Base-by-base conservation (phyloP, 768 basidiomycete genomes). In the Fistulinella prunicolor region DNA sequence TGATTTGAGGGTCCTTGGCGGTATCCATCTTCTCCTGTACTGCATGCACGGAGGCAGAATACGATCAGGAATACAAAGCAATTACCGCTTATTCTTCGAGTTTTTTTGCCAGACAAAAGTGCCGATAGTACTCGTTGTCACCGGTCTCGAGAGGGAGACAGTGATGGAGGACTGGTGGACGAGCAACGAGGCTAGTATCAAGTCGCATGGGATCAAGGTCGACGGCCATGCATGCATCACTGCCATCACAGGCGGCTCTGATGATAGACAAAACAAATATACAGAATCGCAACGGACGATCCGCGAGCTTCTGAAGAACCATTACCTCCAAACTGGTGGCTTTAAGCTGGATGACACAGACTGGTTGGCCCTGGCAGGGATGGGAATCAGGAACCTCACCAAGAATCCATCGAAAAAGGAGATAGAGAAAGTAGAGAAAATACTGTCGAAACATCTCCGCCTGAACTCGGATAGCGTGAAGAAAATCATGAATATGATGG, bases 21-120 rank as follows among this genome's bases (percentile, higher is more conserved):
- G 73, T 16, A 51, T 73, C 17, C 66, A 58, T 46, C 68, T 74
- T 13, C 64, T 75, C 7, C 54, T 74, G 1, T 73, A 63, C 43
- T 64, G 64, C 49, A 61, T 73, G 58, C 64, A 66, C 1, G 67
- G 58, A 1, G 62, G 65, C 1, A 49, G 64, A 38, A 60, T 73
- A 48, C 66, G 53, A 17, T 54, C 60, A 14, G 50, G 59, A 0
- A 49, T 58, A 22, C 55, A 56, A 36, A 60, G 60, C 51, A 74
- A 73, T 42, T 74, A 70, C 53, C 47, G 51, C 24, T 40, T 72
- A 12, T 71, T 72, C 49, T 45, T 57, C 34, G 63, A 73, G 28
- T 58, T 69, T n/a, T 58, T 73, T 14, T 73, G 70, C 47, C 56
- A 54, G 12, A 42, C 49, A 22, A 28, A 54, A 16, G 73, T 73